phyloP scores from a whole-genome alignment of 805 yeast species.

The Blastobotrys americana region DNA sequence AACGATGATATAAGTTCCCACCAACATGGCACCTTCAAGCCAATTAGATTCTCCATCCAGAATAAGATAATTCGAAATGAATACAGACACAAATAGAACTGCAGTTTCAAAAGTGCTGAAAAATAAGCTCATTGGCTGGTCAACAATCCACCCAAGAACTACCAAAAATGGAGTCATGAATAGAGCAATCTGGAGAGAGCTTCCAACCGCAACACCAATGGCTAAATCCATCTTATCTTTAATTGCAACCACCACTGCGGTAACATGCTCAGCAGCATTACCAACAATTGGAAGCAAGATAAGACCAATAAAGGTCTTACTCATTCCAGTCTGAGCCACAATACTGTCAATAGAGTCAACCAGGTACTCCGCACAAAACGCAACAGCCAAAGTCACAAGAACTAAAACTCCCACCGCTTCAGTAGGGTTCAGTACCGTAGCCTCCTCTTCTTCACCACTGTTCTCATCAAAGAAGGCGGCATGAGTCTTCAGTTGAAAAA shows the following conservation, averaged over 20 bases:
- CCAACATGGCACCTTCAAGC: conserved; percentile 92
- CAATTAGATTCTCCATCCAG: conserved; percentile 94
- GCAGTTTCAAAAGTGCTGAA: conserved; percentile 93
- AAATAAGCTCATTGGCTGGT: conserved; percentile 85
- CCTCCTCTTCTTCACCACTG: conserved; percentile 23
- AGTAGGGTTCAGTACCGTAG: conserved; percentile 42
- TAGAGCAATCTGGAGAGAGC: conserved; percentile 89
- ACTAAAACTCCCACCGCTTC: conserved; percentile 51
- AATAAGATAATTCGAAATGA: conserved; percentile 77
- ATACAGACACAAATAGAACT: conserved; percentile 80
- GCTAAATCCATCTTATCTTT: conserved; percentile 97
- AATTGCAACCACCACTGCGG: conserved; percentile 90
- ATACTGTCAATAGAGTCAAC: conserved; percentile 91
- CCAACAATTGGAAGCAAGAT: conserved; percentile 95
- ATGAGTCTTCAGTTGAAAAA: conserved; percentile 89
- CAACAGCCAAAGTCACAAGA: conserved; percentile 66
- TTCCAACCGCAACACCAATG: conserved; percentile 93
- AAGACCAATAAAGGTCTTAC: conserved; percentile 92
- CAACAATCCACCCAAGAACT: conserved; percentile 83
- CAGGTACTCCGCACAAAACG: conserved; percentile 85
- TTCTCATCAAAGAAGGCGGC: conserved; percentile 55
- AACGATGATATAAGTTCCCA: conserved; percentile 78
- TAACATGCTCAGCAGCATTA: conserved; percentile 97
- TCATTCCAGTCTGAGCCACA: conserved; percentile 75
- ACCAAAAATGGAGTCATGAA: conserved; percentile 96